A percentile compares a stretch with the other conserved stretches of the same genome.
phyloP scores from a whole-genome alignment of 2,329 filamentous ascomycete species.

The Claviceps sp. region DNA sequence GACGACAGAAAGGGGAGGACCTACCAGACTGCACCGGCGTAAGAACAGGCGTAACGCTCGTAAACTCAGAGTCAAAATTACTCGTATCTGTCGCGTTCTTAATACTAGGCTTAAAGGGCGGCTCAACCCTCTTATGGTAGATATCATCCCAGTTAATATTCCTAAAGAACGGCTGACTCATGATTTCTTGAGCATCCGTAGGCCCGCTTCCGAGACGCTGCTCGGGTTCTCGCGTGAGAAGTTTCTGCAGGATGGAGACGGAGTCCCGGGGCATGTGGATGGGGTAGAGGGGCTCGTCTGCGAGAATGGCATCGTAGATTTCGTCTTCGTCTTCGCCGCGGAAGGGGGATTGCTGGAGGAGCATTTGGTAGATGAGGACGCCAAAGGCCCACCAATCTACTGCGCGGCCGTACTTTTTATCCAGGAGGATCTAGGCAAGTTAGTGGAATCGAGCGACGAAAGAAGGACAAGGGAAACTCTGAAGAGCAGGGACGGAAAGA shows the following conservation, averaged over 20 bases:
- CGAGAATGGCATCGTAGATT: slow-evolving; percentile 96
- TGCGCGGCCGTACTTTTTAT: slow-evolving; percentile 95
- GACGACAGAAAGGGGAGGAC: slow-evolving; percentile 20
- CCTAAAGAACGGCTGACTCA: slow-evolving; percentile 96
- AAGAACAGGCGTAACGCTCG: slow-evolving; percentile 91
- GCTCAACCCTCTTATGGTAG: slow-evolving; percentile 81
- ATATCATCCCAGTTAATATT: slow-evolving; percentile 99
- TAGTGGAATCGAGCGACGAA: background rate
- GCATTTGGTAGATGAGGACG: slow-evolving; percentile 98
- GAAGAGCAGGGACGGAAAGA: background rate
- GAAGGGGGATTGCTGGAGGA: slow-evolving; percentile 96
- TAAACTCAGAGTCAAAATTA: slow-evolving; percentile 98
- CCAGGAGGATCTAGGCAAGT: slow-evolving; percentile 62
- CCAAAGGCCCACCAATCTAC: slow-evolving; percentile 99
- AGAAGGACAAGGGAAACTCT: background rate
- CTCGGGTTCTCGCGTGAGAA: slow-evolving; percentile 89
- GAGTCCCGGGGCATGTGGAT: slow-evolving; percentile 98
- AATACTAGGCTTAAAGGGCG: slow-evolving; percentile 82
- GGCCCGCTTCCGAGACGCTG: slow-evolving; percentile 84
- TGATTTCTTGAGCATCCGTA: slow-evolving; percentile 95
- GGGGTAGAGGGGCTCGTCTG: slow-evolving; percentile 92
- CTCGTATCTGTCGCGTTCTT: slow-evolving; percentile 94
- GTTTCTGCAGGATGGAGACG: slow-evolving; percentile 93
- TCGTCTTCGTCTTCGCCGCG: slow-evolving; percentile 97
- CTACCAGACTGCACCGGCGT: slow-evolving; percentile 95